phyloP scores from a whole-genome alignment of 2,329 filamentous ascomycete genomes.

The Aphanocladium album region DNA sequence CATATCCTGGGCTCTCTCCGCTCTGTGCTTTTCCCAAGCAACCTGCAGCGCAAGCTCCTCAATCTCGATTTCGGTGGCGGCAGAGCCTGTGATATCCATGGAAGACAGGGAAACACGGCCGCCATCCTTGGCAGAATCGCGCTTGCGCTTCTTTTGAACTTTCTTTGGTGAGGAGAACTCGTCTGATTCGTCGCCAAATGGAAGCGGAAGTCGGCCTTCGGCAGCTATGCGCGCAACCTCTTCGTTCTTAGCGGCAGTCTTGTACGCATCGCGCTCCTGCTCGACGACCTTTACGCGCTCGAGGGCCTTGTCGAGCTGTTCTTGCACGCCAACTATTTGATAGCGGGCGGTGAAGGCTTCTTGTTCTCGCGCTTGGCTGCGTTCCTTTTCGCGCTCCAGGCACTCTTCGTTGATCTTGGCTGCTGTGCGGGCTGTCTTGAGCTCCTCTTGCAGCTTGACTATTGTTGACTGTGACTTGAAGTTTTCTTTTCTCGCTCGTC shows the following conservation, averaged over 20 bases:
- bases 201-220: conserved; percentile 64
- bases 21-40: conserved; percentile 57
- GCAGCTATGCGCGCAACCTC: conserved; percentile 68
- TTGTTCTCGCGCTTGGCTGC: conserved; percentile 57
- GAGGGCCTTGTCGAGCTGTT: conserved; percentile 60
- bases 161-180: conserved; percentile 60
- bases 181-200: conserved; percentile 45
- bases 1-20: conserved; percentile 65
- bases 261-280: conserved; percentile 69
- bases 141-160: conserved; percentile 21
- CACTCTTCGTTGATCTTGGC: conserved; percentile 53
- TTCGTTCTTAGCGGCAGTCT: conserved; percentile 66
- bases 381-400: conserved; percentile 59
- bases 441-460: conserved; percentile 68
- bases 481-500: conserved; percentile 63
- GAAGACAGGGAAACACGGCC: conserved; percentile 43
- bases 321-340: conserved; percentile 58
- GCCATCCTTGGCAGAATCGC: conserved; percentile 31
- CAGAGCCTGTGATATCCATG: conserved; percentile 49
- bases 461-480: conserved; percentile 68
- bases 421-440: conserved; percentile 56
- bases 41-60: conserved; percentile 50
- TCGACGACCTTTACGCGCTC: conserved; percentile 62
- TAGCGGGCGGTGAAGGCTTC: conserved; percentile 65
- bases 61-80: conserved; percentile 52